Evolutionary conservation across 768 basidiomycete species (phyloP).

Genomic region (Baorangia bicolor): DNA sequence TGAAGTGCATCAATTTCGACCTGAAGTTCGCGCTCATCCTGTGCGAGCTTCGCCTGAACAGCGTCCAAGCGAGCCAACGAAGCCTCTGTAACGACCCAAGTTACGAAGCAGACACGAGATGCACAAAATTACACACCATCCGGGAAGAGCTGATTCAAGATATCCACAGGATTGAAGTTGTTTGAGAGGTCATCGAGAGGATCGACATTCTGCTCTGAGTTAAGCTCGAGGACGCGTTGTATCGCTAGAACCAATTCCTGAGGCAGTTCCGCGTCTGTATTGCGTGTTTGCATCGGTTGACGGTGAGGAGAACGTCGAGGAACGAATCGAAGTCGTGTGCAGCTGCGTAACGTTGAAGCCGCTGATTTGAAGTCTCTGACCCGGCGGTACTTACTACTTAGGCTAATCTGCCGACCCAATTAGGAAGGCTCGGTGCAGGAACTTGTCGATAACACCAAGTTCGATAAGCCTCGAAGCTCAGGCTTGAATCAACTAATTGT

Average conservation of each 20-base stretch:
- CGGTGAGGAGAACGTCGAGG: not conserved
- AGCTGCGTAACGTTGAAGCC: not conserved
- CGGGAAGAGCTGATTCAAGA: conserved; percentile 67
- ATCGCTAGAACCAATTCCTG: conserved; percentile 68
- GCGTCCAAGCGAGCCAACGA: conserved; percentile 71
- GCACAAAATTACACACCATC: conserved; percentile 54
- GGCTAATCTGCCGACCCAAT: conserved; percentile 1
- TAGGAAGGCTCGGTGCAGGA: conserved; percentile 6
- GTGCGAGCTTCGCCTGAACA: conserved; percentile 65
- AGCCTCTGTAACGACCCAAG: conserved; percentile 49
- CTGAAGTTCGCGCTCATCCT: conserved; percentile 69
- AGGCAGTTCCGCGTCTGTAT: conserved; percentile 49
- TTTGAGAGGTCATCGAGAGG: conserved; percentile 57
- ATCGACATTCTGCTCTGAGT: conserved; percentile 44
- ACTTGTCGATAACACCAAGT: not conserved
- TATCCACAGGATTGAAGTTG: conserved; percentile 54
- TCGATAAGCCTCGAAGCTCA: not conserved
- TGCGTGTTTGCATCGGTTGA: conserved; percentile 21
- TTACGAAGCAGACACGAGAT: not conserved
- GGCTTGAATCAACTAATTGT: not conserved
- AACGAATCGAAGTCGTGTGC: not conserved
- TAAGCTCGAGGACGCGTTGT: conserved; percentile 64
- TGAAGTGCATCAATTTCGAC: conserved; percentile 70
- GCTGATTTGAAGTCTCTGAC: no score
- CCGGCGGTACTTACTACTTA: no score